Base-by-base conservation (phyloP, 2,329 filamentous ascomycete genomes). In the Phyllosticta paracitricarpa region DNA sequence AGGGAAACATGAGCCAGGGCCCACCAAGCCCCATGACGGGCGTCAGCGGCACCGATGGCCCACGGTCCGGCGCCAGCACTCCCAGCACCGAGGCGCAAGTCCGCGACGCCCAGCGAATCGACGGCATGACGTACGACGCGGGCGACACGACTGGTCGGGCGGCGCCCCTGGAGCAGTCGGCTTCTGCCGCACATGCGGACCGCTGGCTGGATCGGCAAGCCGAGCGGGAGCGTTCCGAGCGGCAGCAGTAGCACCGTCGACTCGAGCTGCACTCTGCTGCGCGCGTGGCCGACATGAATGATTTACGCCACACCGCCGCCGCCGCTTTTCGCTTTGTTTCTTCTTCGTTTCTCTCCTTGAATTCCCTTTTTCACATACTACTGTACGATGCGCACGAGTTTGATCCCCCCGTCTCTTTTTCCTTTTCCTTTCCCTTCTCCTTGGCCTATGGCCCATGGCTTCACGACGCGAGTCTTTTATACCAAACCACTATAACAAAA, bases 41-140 rank as follows among this genome's bases (percentile, higher is more conserved):
- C 26, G 68, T 69, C 7, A 70, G 64, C 58, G 65, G 64, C 33
- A 63, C 67, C 24, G 59, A 24, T 22, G 19, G 2, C 33, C 17
- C 8, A 68, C 19, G 69, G 58, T 68, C 65, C 62, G 67, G 67
- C 51, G 69, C 66, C 33, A 69, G 69, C 9, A 68, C 67, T n/a
- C 70, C 24, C 65, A 71, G 69, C 61, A 64, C 67, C 24, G 72
- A 73, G 51, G 71, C 72, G 54, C 70, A 75, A 64, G 71, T 67
- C 59, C 69, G 73, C 51, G 76, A 79, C 58, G 72, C 77, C 35
- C 72, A 70, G 54, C 73, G 75, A 67, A 71, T 78, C 59, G 77
- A 80, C 62, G 77, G 76, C 57, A 74, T 78, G 72, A 76, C 75
- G 17, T 78, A 77, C 58, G 77, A 78, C 63, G 68, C 72, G 8